Evolutionary conservation across 192 early-diverging fungal genomes (phyloP).

Genomic region (Thamnidium elegans): DNA sequence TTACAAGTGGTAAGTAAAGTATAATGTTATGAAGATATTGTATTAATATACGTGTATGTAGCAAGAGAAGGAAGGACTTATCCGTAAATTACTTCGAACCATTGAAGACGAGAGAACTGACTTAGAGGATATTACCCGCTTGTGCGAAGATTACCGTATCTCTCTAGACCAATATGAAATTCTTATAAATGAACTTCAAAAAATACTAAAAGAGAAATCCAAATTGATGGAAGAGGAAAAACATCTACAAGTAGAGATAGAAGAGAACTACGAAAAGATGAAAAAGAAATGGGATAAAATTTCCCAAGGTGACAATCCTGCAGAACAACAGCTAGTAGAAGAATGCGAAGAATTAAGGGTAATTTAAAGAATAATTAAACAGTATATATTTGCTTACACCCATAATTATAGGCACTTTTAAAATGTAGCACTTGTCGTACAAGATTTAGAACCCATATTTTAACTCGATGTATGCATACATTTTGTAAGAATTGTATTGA

Average conservation of each 20-base stretch:
- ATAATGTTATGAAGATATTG: background rate
- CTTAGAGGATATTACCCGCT: constrained; percentile 56
- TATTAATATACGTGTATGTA: constrained; percentile 13
- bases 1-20: constrained; percentile 59
- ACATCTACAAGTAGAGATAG: constrained; percentile 50
- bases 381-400: background rate
- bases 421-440: constrained; percentile 88
- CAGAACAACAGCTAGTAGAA: constrained; percentile 50
- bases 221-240: constrained; percentile 56
- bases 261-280: constrained; percentile 58
- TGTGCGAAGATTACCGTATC: constrained; percentile 62
- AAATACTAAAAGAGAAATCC: constrained; percentile 62
- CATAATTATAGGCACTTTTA: constrained; percentile 61
- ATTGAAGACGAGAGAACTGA: constrained; percentile 51
- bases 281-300: constrained; percentile 63
- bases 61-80: constrained; percentile 62
- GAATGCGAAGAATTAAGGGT: constrained; percentile 39
- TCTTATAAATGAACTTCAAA: constrained; percentile 60
- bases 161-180: constrained; percentile 50
- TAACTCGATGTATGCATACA: constrained; percentile 91
- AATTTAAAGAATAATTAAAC: background rate
- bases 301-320: constrained; percentile 60
- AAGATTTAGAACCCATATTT: constrained; percentile 79
- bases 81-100: constrained; percentile 49
- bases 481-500: constrained; percentile 96